phyloP scores from a whole-genome alignment of 2,329 filamentous ascomycete genomes.

The Drechslerella coelobrocha region DNA sequence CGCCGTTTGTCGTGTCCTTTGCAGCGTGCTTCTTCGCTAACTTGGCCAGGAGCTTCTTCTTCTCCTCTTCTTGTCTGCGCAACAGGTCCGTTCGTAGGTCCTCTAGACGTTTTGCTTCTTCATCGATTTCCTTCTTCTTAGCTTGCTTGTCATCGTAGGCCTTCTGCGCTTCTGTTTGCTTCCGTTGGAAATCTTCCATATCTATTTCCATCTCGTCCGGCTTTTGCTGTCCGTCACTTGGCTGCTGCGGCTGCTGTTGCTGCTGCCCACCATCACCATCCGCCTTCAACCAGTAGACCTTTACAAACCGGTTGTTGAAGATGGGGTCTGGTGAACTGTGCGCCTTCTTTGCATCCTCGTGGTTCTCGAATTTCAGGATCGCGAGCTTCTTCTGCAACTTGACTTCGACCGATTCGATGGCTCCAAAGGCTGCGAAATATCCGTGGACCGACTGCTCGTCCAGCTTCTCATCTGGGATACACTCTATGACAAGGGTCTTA shows the following conservation, averaged over 20 bases:
- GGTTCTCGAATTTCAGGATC: slow-evolving; percentile 72
- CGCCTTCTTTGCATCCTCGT: slow-evolving; percentile 71
- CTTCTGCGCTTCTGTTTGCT: slow-evolving; percentile 75
- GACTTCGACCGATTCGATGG: slow-evolving; percentile 69
- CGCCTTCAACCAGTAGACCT: slow-evolving; percentile 77
- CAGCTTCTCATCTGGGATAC: slow-evolving; percentile 75
- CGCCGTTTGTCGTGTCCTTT: slow-evolving; percentile 38
- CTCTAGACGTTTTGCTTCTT: slow-evolving; percentile 70
- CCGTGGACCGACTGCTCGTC: slow-evolving; percentile 69
- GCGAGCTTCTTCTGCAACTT: slow-evolving; percentile 72
- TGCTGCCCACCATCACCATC: slow-evolving; percentile 57
- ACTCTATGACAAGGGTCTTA: slow-evolving; percentile 75
- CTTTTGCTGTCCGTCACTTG: slow-evolving; percentile 44
- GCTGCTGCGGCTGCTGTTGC: slow-evolving; percentile 51
- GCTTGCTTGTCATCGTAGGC: slow-evolving; percentile 70
- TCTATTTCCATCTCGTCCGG: slow-evolving; percentile 67
- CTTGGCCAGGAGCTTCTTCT: slow-evolving; percentile 67
- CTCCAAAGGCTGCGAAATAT: slow-evolving; percentile 77
- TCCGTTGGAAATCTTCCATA: slow-evolving; percentile 71
- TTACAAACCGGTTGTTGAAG: slow-evolving; percentile 85
- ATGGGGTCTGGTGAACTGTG: slow-evolving; percentile 79
- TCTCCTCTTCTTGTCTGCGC: slow-evolving; percentile 70
- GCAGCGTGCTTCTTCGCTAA: slow-evolving; percentile 65
- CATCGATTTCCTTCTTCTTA: slow-evolving; percentile 69
- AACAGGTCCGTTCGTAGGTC: slow-evolving; percentile 69